Conservation (phyloP, 192 early-diverging fungal species). For the Thamnidium elegans region DNA sequence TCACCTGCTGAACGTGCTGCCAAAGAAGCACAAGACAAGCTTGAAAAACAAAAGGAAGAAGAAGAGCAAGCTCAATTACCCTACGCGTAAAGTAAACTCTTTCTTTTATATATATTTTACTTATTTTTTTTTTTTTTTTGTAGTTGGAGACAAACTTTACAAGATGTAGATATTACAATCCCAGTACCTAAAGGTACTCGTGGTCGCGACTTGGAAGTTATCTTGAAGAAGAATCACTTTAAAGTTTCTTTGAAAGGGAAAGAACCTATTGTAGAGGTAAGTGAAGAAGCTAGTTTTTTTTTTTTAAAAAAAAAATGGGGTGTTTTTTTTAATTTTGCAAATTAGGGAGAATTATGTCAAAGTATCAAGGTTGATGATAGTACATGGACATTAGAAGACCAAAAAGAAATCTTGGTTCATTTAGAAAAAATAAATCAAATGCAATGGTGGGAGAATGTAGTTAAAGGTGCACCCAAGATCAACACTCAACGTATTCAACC, state of each 20-base stretch:
- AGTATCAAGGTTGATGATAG: conserved; percentile 71
- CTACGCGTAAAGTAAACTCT: conserved; percentile 23
- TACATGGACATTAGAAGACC: conserved; percentile 75
- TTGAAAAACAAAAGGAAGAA: conserved; percentile 40
- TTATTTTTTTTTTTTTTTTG: conserved; percentile 9
- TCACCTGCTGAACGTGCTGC: not conserved
- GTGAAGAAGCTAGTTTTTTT: not conserved
- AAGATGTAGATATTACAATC: conserved; percentile 76
- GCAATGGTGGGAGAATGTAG: conserved; percentile 91
- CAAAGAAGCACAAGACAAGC: conserved; percentile 9
- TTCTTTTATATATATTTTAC: not conserved
- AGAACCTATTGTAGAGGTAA: conserved; percentile 69
- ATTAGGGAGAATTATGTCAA: conserved; percentile 67
- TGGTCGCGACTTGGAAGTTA: conserved; percentile 62
- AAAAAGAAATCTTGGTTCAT: conserved; percentile 71
- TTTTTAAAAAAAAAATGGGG: no score
- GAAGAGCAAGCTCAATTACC: conserved; percentile 54
- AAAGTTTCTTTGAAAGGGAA: conserved; percentile 71
- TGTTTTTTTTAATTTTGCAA: not conserved
- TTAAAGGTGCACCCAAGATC: conserved; percentile 74
- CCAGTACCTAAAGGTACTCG: conserved; percentile 72
- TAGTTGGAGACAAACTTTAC: conserved; percentile 78
- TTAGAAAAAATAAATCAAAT: conserved; percentile 79
- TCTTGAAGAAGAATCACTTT: conserved; percentile 63
- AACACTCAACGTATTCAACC: conserved; percentile 88